Evolutionary conservation across 176 grass and related monocot species (phyloP).

Genomic region (Oryza coarctata): DNA sequence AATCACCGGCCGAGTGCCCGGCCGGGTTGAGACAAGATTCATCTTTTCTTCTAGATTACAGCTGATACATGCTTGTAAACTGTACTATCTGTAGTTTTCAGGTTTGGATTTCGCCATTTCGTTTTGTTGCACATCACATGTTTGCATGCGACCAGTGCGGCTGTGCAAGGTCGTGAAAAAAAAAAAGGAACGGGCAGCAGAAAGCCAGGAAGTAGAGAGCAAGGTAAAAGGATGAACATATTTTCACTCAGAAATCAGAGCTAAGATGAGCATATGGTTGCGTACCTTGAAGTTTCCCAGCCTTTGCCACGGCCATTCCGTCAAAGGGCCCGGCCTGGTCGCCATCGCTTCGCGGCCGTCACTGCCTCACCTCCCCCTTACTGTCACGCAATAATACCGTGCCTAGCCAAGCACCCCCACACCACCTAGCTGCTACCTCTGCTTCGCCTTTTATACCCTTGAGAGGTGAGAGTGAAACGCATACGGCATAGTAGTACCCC

Average conservation of each 20-base stretch:
- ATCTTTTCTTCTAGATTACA: no score
- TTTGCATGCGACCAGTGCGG: no score
- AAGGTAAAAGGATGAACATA: not conserved
- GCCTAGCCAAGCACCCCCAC: not conserved
- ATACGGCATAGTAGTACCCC: no score
- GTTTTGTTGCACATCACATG: no score
- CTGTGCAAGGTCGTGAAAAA: no score
- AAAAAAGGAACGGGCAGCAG: no score
- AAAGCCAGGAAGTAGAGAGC: no score
- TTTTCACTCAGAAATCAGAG: not conserved
- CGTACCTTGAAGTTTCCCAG: constrained; percentile 89
- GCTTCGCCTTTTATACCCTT: not conserved
- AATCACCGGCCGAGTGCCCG: no score
- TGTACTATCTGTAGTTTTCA: no score
- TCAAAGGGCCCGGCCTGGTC: constrained; percentile 73
- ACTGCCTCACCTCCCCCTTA: not conserved
- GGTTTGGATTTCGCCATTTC: no score
- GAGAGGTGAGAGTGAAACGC: not conserved
- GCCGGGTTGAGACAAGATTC: no score
- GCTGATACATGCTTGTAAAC: no score
- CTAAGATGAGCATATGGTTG: not conserved
- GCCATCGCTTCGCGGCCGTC: constrained; percentile 49
- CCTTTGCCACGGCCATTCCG: constrained; percentile 85
- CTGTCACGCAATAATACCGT: not conserved
- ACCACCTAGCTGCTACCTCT: not conserved